These are phyloP conservation scores for Beauveria sp. DNA, from an alignment of 2,329 filamentous ascomycete genomes.

Conservation along the genomic window DNA sequence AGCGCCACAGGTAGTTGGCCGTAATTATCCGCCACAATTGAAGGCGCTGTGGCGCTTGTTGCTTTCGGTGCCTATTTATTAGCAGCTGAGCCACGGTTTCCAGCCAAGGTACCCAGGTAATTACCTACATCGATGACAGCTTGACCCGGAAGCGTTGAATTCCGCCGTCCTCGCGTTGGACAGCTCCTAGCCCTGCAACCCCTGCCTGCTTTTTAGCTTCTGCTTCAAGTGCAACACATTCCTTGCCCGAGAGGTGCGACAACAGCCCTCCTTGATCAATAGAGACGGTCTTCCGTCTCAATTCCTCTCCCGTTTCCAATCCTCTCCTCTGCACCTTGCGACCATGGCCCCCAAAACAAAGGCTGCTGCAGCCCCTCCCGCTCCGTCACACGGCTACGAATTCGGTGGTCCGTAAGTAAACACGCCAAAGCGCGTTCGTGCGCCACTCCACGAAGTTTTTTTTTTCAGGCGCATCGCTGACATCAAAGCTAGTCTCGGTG, in stretches of 20 bases:
- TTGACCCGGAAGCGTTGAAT: constrained; percentile 19
- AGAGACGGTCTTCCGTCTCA: background rate
- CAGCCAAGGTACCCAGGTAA: background rate
- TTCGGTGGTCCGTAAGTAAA: constrained; percentile 43
- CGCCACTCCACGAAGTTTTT: background rate
- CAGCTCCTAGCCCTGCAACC: background rate
- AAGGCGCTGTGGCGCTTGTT: background rate
- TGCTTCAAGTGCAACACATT: background rate
- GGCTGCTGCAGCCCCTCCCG: constrained; percentile 17
- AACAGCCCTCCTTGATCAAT: background rate
- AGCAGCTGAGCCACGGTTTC: background rate
- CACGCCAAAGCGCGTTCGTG: background rate
- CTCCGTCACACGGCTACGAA: constrained; percentile 37
- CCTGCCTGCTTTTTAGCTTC: background rate
- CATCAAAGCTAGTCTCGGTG: constrained; percentile 54
- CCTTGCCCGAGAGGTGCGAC: background rate
- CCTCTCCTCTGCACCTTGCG: background rate
- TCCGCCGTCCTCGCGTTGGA: constrained; percentile 13
- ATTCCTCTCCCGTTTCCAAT: background rate
- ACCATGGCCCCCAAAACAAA: constrained; percentile 27
- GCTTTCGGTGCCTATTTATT: background rate
- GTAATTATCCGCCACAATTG: background rate
- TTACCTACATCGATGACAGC: constrained; percentile 17
- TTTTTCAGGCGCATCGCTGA: constrained; percentile 10
- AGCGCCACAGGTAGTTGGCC: background rate